Base-by-base conservation (phyloP, 1,284 basidiomycete genomes). In the Ceratobasidium sp. region DNA sequence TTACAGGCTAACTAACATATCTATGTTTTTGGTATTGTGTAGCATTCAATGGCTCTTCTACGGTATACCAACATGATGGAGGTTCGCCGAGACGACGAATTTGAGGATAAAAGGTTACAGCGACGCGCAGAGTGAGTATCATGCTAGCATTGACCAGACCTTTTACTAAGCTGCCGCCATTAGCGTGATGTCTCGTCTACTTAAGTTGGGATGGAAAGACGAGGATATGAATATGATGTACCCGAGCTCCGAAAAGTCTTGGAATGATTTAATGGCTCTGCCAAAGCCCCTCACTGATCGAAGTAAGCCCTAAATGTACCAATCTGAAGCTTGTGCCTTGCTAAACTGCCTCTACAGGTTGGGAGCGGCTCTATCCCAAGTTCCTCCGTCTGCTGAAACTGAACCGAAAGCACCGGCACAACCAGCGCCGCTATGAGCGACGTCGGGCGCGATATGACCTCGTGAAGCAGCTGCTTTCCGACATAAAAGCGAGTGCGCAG, bases 341-440 rank as follows among this genome's bases (percentile, higher is more conserved):
- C n/a, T 58, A 26, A 23, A 43, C 32, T 38, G 13, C 14, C 16
- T 52, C 13, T 52, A 5, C n/a, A 71, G 69, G 26, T 9, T 71
- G 69, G 69, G 21, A 71, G 47, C 49, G 69, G 16, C 32, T 71
- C 14, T 71, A 61, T 21, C 69, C 69, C 23, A 71, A 61, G 32
- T 55, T 71, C 8, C 8, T 50, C 14, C 57, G 46, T 14, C 47
- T 71, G 47, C 32, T 71, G 16, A 71, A 71, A 43, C 23, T 30
- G 13, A 59, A 61, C 26, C 55, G 43, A 43, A 32, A 50, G 38
- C 44, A 46, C 49, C 32, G 44, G 41, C 44, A 38, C 30, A 46
- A 26, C 11, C 21, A 50, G 30, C 43, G 46, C 8, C 38, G 26
- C 28, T 11, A 47, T 35, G 32, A 23, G 6, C 69, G 69, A n/a